phyloP scores from a whole-genome alignment of 192 early-diverging fungal species.

The Gaertneriomyces semiglobifer region DNA sequence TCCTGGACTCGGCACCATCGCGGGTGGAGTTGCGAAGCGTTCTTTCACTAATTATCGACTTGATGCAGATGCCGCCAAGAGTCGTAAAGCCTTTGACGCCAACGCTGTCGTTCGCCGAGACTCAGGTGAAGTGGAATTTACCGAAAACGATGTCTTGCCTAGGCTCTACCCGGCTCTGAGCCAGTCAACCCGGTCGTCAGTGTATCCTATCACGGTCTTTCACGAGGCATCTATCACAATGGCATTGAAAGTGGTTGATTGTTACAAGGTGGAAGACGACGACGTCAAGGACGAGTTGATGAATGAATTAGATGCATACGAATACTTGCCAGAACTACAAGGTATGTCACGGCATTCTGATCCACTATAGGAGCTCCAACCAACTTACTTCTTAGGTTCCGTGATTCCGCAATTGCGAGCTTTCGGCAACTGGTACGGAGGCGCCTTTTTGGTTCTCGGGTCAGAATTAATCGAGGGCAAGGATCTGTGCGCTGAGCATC shows the following conservation, averaged over 20 bases:
- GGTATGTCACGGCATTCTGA: constrained; percentile 4
- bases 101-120: not conserved
- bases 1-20: not conserved
- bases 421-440: constrained; percentile 8
- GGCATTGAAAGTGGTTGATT: constrained; percentile 15
- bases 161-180: not conserved
- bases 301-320: constrained; percentile 7
- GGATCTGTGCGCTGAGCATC: not conserved
- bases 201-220: not conserved
- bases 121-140: not conserved
- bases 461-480: constrained; percentile 6
- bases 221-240: not conserved
- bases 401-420: constrained; percentile 7
- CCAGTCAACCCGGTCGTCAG: not conserved
- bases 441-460: constrained; percentile 1
- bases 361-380: not conserved
- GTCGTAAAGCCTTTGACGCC: not conserved
- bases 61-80: not conserved
- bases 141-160: constrained; percentile 2
- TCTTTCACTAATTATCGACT: not conserved
- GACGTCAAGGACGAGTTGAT: constrained; percentile 4
- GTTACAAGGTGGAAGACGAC: not conserved
- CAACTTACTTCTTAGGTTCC: constrained; percentile 1
- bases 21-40: too few species aligned
- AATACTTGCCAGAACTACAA: constrained; percentile 4